Evolutionary conservation across 2,329 filamentous ascomycete species (phyloP).

Genomic region (Sarocladiaceae sp.): DNA sequence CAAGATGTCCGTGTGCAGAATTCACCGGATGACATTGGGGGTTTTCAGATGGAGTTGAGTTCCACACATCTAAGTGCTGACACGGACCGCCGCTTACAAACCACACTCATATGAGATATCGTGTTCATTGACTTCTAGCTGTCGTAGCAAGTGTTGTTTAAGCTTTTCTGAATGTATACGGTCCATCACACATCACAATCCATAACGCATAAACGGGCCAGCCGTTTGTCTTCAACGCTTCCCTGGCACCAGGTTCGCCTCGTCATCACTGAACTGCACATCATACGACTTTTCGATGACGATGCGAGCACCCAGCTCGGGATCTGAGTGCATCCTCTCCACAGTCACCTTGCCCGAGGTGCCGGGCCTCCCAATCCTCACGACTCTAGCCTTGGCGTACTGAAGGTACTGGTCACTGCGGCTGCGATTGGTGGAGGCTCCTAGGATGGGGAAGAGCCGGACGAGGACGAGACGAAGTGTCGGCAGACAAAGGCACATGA

Average conservation of each 20-base stretch:
- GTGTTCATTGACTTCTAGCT: too few species aligned
- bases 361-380: not conserved
- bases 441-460: conserved; percentile 12
- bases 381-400: not conserved
- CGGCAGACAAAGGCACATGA: conserved; percentile 20
- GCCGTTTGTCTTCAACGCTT: conserved; percentile 14
- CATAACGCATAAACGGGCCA: too few species aligned
- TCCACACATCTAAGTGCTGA: too few species aligned
- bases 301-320: conserved; percentile 16
- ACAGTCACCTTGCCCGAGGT: not conserved
- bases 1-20: too few species aligned
- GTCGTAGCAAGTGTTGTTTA: too few species aligned
- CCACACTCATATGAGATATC: too few species aligned
- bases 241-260: conserved; percentile 23
- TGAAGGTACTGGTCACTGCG: not conserved
- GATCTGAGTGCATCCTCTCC: too few species aligned
- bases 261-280: conserved; percentile 28
- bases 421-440: not conserved
- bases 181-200: too few species aligned
- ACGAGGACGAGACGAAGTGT: conserved; percentile 16
- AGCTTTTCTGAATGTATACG: too few species aligned
- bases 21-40: too few species aligned
- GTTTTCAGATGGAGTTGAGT: too few species aligned
- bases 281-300: conserved; percentile 26
- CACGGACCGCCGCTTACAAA: too few species aligned